A percentile compares a stretch with the other conserved stretches of the same genome.
Conservation (phyloP, 2,329 filamentous ascomycete genomes). For the Colletotrichum spaethianum region DNA sequence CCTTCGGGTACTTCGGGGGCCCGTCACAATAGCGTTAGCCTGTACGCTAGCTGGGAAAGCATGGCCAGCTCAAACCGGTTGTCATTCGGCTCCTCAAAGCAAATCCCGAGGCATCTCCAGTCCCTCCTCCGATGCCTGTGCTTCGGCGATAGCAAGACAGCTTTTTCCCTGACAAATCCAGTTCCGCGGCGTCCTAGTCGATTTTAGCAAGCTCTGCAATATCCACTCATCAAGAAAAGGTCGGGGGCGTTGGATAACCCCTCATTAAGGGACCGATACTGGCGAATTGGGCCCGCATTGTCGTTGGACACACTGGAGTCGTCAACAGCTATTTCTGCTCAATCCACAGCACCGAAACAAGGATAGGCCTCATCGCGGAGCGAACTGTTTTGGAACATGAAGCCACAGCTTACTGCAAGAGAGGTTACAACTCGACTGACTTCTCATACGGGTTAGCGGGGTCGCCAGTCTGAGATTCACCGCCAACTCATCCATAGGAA, state of each 20-base stretch:
- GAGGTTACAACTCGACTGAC: background rate
- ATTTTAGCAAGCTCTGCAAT: conserved; percentile 11
- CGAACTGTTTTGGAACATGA: conserved; percentile 11
- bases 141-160: conserved; percentile 29
- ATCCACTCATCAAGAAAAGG: conserved; percentile 17
- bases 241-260: conserved; percentile 7
- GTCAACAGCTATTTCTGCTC: background rate
- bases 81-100: conserved; percentile 10
- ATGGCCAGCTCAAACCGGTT: background rate
- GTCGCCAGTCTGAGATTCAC: conserved; percentile 24
- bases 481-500: conserved; percentile 17
- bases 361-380: conserved; percentile 14
- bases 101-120: conserved; percentile 25
- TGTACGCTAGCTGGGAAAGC: conserved; percentile 4
- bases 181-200: background rate
- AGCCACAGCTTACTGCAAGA: conserved; percentile 19
- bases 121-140: background rate
- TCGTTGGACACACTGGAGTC: background rate
- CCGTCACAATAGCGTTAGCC: conserved; percentile 3
- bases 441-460: conserved; percentile 18
- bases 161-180: conserved; percentile 1
- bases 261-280: background rate
- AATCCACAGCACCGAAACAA: conserved; percentile 18
- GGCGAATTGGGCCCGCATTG: conserved; percentile 4
- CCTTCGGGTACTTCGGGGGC: conserved; percentile 12